Evolutionary conservation across 2,329 filamentous ascomycete species (phyloP).

Genomic region (Phyllosticta citribraziliensis): DNA sequence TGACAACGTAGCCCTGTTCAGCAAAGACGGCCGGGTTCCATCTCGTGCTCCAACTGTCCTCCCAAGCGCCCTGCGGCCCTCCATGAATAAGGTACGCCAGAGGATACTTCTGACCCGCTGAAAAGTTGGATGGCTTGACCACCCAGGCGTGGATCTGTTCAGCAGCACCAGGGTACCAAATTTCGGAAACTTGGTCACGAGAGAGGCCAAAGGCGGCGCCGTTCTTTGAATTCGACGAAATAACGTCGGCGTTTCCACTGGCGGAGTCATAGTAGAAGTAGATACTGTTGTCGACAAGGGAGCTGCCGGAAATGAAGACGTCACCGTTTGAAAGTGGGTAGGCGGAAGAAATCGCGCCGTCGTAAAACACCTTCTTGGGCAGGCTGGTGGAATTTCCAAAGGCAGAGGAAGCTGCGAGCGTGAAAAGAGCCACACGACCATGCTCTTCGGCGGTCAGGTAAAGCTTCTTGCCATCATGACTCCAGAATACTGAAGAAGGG

Average conservation of each 20-base stretch:
- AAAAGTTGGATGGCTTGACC: conserved; percentile 54
- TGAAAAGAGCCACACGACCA: conserved; percentile 54
- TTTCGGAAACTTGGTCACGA: conserved; percentile 52
- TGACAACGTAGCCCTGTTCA: conserved; percentile 76
- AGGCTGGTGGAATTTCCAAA: neutral
- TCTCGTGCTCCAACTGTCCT: conserved; percentile 65
- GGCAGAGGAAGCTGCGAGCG: conserved; percentile 32
- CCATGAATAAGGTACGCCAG: conserved; percentile 74
- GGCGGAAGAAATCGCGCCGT: conserved; percentile 29
- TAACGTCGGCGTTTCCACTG: conserved; percentile 18
- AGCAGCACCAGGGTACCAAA: conserved; percentile 59
- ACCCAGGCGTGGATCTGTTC: conserved; percentile 59
- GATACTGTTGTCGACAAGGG: conserved; percentile 60
- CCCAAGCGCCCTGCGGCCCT: conserved; percentile 70
- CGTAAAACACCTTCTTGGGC: conserved; percentile 6
- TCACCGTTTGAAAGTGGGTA: conserved; percentile 40
- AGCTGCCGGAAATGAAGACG: conserved; percentile 58
- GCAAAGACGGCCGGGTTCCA: conserved; percentile 85
- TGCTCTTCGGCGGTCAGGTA: conserved; percentile 66
- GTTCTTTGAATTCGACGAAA: conserved; percentile 57
- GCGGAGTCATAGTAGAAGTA: conserved; percentile 36
- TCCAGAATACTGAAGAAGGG: conserved; percentile 42
- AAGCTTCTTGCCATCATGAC: conserved; percentile 47
- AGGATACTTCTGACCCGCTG: conserved; percentile 63
- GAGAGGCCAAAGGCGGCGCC: conserved; percentile 60